These are phyloP conservation scores for Fusarium marasasianum DNA, from an alignment of 2,329 filamentous ascomycete species.

Conservation along the genomic window DNA sequence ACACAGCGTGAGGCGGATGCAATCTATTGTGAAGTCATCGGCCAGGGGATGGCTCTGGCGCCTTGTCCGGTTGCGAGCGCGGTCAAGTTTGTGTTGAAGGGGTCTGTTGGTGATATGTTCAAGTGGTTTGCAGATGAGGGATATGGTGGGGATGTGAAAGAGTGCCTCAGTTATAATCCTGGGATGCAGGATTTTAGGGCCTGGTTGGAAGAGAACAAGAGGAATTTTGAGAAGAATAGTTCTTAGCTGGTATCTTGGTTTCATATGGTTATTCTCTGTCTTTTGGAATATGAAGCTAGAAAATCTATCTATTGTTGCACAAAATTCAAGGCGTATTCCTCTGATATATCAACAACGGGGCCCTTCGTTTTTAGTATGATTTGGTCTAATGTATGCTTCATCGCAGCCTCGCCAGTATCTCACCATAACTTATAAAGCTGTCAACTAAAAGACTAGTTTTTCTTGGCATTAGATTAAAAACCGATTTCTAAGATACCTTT, in stretches of 20 bases:
- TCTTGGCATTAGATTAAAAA: fast-evolving
- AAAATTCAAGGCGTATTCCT: too few species aligned
- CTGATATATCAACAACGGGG: fast-evolving
- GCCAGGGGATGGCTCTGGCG: conserved; percentile 10
- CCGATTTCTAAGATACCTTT: fast-evolving
- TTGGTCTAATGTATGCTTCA: too few species aligned
- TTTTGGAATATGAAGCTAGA: fast-evolving
- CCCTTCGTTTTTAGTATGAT: too few species aligned
- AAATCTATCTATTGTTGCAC: too few species aligned
- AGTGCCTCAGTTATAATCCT: conserved; percentile 1
- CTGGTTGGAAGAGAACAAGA: conserved; percentile 12
- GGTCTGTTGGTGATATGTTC: conserved; percentile 24
- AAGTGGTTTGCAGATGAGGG: conserved; percentile 27
- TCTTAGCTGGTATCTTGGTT: background rate
- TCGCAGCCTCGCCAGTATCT: too few species aligned
- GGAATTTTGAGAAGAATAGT: background rate
- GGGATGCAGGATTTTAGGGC: conserved; percentile 11
- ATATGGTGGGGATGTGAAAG: conserved; percentile 24
- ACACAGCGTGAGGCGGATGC: conserved; percentile 20
- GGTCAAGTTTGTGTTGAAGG: conserved; percentile 21
- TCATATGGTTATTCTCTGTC: too few species aligned
- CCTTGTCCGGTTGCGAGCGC: conserved; percentile 16
- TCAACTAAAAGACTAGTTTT: fast-evolving
- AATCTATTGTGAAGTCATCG: conserved; percentile 2
- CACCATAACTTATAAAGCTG: fast-evolving